phyloP scores from a whole-genome alignment of 352 stramenopile genomes.

The Pythium myriotylum region DNA sequence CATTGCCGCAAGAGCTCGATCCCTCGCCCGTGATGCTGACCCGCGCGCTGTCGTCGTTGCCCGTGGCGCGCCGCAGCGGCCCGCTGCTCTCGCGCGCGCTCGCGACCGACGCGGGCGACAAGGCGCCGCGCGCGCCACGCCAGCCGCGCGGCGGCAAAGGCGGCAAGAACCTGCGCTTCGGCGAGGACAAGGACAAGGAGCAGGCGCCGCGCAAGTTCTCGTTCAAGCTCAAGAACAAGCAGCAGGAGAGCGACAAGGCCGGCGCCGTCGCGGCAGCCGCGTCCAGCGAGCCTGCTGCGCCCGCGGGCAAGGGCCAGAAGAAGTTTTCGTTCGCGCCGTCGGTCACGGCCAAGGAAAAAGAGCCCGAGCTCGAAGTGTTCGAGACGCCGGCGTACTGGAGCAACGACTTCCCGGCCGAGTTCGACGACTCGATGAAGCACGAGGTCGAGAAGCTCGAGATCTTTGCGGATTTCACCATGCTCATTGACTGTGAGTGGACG shows the following conservation, averaged over 20 bases:
- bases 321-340: constrained; percentile 77
- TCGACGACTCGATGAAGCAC: constrained; percentile 85
- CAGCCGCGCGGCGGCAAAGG: constrained; percentile 16
- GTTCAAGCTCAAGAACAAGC: constrained; percentile 24
- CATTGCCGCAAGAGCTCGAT: constrained; percentile 4
- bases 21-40: no score
- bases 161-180: constrained; percentile 37
- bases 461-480: constrained; percentile 75
- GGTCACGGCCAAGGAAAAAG: constrained; percentile 40
- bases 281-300: no score
- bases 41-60: constrained; percentile 6
- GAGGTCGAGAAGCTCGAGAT: constrained; percentile 86
- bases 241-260: neutral
- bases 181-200: constrained; percentile 4
- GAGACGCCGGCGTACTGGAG: constrained; percentile 76
- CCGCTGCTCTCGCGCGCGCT: constrained; percentile 13
- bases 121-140: constrained; percentile 33
- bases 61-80: constrained; percentile 5
- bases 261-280: no score
- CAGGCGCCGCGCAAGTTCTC: constrained; percentile 20
- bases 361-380: constrained; percentile 64
- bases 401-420: constrained; percentile 68
- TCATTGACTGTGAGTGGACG: constrained; percentile 54
- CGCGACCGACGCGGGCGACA: constrained; percentile 22
- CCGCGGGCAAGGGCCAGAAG: constrained; percentile 32